Evolutionary conservation across 129 eudicot genomes (phyloP).

Genomic region (Arctium lappa): DNA sequence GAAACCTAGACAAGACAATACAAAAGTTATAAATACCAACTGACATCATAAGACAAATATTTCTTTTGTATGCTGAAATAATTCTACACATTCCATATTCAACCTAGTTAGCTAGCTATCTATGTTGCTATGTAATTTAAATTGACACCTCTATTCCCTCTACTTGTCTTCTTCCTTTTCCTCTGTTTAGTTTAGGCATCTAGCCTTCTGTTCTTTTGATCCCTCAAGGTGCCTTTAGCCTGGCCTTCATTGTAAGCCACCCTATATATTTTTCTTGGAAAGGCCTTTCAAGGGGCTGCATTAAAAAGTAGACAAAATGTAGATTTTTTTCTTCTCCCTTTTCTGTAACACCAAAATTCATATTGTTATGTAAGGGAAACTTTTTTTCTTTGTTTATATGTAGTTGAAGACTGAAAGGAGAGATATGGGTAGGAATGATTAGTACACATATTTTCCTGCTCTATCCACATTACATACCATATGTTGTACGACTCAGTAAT

Average conservation of each 20-base stretch:
- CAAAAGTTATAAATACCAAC: not conserved
- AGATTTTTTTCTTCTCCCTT: not conserved
- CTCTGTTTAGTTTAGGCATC: no score
- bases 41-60: not conserved
- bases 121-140: not conserved
- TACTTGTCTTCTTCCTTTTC: no score
- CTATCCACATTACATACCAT: conserved; percentile 2
- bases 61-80: not conserved
- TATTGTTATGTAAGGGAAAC: not conserved
- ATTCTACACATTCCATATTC: not conserved
- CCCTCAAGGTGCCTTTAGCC: not conserved
- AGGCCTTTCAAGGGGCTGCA: not conserved
- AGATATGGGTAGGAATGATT: conserved; percentile 1
- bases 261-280: not conserved
- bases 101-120: not conserved
- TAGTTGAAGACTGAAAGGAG: not conserved
- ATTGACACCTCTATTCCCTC: not conserved
- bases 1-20: not conserved
- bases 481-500: conserved; percentile 13
- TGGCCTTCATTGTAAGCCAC: not conserved
- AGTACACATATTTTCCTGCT: not conserved
- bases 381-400: not conserved
- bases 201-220: not conserved
- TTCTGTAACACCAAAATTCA: not conserved
- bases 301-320: not conserved